Base-by-base conservation (phyloP, 2,329 filamentous ascomycete species). In the Blumeriella jaapii region DNA sequence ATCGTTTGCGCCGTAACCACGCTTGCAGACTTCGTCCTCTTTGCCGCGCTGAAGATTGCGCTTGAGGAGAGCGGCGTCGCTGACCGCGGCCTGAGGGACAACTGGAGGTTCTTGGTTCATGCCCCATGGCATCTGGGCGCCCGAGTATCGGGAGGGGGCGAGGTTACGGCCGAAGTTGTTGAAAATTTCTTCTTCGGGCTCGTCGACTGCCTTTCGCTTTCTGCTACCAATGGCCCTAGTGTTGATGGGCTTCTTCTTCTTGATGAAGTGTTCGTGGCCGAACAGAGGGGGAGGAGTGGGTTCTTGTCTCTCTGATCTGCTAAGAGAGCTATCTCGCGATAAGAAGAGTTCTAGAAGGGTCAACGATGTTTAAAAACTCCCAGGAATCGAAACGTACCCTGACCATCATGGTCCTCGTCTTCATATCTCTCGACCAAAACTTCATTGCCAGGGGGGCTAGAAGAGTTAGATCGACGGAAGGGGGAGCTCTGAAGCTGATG, bases 1-100 rank as follows among this genome's bases (percentile, higher is more conserved):
- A 19, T 56, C 52, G 14, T 46, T 55, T 1, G 47, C 51, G 6
- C 53, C 54, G 22, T 46, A 49, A 19, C 42, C 49, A 19, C 52
- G 39, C 36, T 49, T 49, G 31, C 40, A 41, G 16, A 51, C 34
- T 17, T 38, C 41, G 4, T 41, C 39, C 10, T 31, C 33, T 0
- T 39, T 31, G 6, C 36, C 39, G n/a, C 44, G 42, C 2, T 30
- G 37, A 3, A 54, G 29, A 11, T 42, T 42, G 17, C 48, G 44
- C 42, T 55, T 55, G n/a, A 41, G 13, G 4, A 52, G 37, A 13
- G 41, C 32, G 12, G 49, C 51, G 26, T 53, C 47, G 2, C 46
- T 43, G 6, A 51, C 39, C 2, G 34, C 30, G 1, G 31, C 30
- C 20, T 46, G 41, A 4, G 29, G 25, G 11, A 49, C 40, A 11